Evolutionary conservation across 2,329 filamentous ascomycete genomes (phyloP).

Genomic region (Paracamarosporium sp.): DNA sequence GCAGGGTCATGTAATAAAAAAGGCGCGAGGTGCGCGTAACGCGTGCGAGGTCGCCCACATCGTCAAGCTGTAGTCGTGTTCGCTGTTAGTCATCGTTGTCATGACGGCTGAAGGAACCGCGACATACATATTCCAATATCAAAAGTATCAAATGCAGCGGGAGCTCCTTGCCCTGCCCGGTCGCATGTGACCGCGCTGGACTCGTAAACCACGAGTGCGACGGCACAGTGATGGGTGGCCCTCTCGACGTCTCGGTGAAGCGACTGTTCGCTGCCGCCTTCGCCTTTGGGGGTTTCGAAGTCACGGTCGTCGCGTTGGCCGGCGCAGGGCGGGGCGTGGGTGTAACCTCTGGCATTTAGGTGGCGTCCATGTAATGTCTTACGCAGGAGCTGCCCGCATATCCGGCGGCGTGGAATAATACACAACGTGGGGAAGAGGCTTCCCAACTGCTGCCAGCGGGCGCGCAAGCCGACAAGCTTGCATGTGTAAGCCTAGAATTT

Average conservation of each 20-base stretch:
- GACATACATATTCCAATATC: conserved; percentile 62
- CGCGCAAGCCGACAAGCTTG: neutral
- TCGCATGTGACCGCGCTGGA: conserved; percentile 37
- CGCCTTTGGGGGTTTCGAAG: neutral
- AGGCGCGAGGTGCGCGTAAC: conserved; percentile 66
- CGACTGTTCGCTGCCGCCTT: neutral
- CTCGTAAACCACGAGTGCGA: conserved; percentile 40
- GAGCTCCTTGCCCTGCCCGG: conserved; percentile 48
- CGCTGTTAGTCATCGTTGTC: conserved; percentile 18
- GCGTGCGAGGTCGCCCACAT: conserved; percentile 64
- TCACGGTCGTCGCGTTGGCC: conserved; percentile 9
- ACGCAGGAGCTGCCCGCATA: neutral
- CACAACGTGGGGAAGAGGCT: neutral
- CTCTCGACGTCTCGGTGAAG: neutral
- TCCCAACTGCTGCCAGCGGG: neutral
- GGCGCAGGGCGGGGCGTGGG: conserved; percentile 18
- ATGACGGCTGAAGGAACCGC: neutral
- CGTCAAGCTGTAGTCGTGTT: conserved; percentile 56
- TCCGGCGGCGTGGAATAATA: neutral
- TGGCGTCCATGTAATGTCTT: neutral
- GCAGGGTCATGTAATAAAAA: conserved; percentile 69
- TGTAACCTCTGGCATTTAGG: conserved; percentile 24
- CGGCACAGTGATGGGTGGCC: conserved; percentile 36
- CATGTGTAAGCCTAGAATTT: conserved; percentile 4
- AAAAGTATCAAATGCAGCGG: conserved; percentile 65